Conservation (phyloP, 108 stramenopile species). For the Skeletonema menzelii region DNA sequence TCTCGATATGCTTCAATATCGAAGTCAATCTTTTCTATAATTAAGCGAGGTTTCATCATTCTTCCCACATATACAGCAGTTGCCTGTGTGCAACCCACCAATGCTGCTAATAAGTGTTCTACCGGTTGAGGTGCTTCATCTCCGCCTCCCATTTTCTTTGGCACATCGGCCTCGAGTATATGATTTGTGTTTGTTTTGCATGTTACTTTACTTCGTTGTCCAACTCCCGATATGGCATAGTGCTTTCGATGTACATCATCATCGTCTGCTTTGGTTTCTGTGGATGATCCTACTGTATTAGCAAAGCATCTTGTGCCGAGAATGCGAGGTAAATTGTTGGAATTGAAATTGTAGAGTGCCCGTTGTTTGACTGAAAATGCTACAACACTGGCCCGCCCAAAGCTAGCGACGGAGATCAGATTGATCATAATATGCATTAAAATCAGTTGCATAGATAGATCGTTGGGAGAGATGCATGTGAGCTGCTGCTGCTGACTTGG, state of each 20-base stretch:
- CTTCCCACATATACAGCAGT: constrained; percentile 81
- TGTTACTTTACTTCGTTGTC: constrained; percentile 36
- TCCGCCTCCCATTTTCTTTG: constrained; percentile 71
- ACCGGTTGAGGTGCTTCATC: constrained; percentile 81
- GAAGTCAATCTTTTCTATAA: constrained; percentile 64
- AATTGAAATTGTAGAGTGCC: not conserved
- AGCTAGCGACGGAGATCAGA: not conserved
- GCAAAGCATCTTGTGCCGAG: not conserved
- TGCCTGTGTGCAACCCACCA: constrained; percentile 81
- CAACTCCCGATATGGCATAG: constrained; percentile 53
- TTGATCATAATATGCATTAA: not conserved
- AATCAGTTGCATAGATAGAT: too few species aligned
- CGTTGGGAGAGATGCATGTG: too few species aligned
- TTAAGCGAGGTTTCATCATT: constrained; percentile 54
- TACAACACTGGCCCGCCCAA: not conserved
- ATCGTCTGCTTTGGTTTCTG: not conserved
- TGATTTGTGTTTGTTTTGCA: constrained; percentile 65
- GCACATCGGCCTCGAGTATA: constrained; percentile 68
- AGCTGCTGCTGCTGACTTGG: too few species aligned
- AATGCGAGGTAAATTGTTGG: not conserved
- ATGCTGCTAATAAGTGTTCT: constrained; percentile 68
- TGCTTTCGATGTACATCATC: constrained; percentile 20
- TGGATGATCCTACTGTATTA: not conserved
- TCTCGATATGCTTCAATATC: constrained; percentile 59
- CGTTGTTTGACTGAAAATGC: not conserved